phyloP scores from a whole-genome alignment of 805 yeast genomes.

The Lachancea kluyveri region DNA sequence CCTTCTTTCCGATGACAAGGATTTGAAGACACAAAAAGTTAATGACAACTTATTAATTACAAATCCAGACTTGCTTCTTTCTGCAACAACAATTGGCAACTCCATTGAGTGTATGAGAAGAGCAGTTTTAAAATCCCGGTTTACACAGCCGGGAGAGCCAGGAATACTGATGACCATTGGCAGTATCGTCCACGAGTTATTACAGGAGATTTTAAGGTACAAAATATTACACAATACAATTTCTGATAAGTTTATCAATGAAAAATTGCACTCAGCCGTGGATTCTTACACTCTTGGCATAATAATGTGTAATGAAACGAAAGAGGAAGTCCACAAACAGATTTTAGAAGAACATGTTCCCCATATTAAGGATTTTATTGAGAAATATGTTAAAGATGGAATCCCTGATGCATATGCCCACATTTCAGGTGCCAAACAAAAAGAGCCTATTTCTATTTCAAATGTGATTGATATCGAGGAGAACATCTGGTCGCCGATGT shows the following conservation, averaged over 20 bases:
- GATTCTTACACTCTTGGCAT: slow-evolving; percentile 43
- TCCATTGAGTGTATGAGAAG: slow-evolving; percentile 69
- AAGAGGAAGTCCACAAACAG: slow-evolving; percentile 37
- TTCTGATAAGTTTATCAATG: slow-evolving; percentile 24
- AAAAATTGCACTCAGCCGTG: slow-evolving; percentile 35
- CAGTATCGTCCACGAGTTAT: slow-evolving; percentile 68
- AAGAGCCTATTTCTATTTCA: slow-evolving; percentile 44
- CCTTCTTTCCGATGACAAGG: slow-evolving; percentile 25
- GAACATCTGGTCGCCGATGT: slow-evolving; percentile 84
- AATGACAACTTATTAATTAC: slow-evolving; percentile 60
- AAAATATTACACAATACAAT: slow-evolving; percentile 22
- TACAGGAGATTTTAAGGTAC: slow-evolving; percentile 44
- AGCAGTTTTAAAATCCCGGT: slow-evolving; percentile 52
- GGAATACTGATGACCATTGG: slow-evolving; percentile 73
- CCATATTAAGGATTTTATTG: slow-evolving; percentile 49
- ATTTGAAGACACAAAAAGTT: slow-evolving; percentile 24
- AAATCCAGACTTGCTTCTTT: slow-evolving; percentile 75
- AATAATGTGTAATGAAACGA: slow-evolving; percentile 48
- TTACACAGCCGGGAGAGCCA: slow-evolving; percentile 58
- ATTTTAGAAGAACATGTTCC: slow-evolving; percentile 42
- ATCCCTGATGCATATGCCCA: slow-evolving; percentile 15
- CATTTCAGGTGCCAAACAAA: slow-evolving; percentile 28
- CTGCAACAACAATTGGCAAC: slow-evolving; percentile 79
- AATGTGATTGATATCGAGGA: slow-evolving; percentile 83
- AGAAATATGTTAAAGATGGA: slow-evolving; percentile 36